A percentile compares a stretch with the other conserved stretches of the same genome.
phyloP scores from a whole-genome alignment of 176 grass and related monocot genomes.

The Juncus inflexus region DNA sequence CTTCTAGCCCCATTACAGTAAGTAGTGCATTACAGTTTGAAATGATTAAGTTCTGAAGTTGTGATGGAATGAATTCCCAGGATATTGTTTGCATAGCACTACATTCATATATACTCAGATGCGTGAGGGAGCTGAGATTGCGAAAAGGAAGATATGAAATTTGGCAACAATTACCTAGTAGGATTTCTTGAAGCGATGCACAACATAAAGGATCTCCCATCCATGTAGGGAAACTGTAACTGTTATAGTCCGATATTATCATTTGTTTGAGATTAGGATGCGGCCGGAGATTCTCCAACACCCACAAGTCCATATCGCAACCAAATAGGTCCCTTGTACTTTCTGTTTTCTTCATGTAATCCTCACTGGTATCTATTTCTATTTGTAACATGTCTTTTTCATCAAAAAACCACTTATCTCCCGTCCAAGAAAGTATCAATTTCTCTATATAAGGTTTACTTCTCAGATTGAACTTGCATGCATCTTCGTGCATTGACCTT shows the following conservation, averaged over 20 bases:
- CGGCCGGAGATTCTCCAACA: conserved; percentile 1
- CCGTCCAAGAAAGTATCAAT: background rate
- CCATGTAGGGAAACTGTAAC: background rate
- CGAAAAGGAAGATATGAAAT: conserved; percentile 2
- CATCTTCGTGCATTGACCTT: background rate
- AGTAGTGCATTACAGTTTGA: background rate
- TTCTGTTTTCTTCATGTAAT: too few species aligned
- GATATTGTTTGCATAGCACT: background rate
- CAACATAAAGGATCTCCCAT: conserved; percentile 15
- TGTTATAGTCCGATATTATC: background rate
- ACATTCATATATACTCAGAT: background rate
- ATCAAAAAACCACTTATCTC: too few species aligned
- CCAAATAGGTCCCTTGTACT: too few species aligned
- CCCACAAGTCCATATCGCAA: background rate
- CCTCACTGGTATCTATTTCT: background rate
- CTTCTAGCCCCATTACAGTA: background rate
- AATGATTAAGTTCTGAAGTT: background rate
- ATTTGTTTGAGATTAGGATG: conserved; percentile 12
- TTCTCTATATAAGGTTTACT: background rate
- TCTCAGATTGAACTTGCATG: background rate
- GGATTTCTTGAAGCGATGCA: conserved; percentile 2
- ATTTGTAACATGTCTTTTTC: background rate
- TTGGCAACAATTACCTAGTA: background rate
- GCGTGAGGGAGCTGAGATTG: background rate
- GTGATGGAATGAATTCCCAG: background rate